These are phyloP conservation scores for Rutstroemia sp. DNA, from an alignment of 2,329 filamentous ascomycete species.

Conservation along the genomic window DNA sequence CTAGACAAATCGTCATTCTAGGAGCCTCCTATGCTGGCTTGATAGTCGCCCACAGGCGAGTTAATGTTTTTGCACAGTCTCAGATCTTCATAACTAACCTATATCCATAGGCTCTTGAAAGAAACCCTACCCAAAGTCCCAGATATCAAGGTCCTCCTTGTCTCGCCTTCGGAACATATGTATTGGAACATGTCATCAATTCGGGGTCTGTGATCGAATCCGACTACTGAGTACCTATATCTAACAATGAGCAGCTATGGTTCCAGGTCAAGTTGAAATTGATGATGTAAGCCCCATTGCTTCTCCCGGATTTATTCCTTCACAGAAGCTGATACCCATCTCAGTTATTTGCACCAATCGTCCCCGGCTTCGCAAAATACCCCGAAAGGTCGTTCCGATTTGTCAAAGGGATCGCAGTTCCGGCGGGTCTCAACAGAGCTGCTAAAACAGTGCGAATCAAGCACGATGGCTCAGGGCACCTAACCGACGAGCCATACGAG, in stretches of 20 bases:
- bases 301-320: no score
- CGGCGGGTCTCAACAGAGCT: conserved; percentile 36
- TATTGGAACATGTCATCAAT: conserved; percentile 44
- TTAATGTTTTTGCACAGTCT: not conserved
- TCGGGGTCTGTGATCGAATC: conserved; percentile 28
- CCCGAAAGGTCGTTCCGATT: conserved; percentile 43
- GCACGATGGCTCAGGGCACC: conserved; percentile 17
- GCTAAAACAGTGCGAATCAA: conserved; percentile 35
- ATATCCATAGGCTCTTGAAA: conserved; percentile 35
- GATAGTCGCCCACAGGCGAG: conserved; percentile 41
- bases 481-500: conserved; percentile 38
- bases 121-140: conserved; percentile 30
- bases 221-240: not conserved
- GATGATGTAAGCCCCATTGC: conserved; percentile 23
- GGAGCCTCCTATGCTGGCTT: conserved; percentile 49
- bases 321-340: not conserved
- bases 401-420: conserved; percentile 41
- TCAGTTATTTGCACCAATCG: conserved; percentile 32
- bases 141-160: conserved; percentile 46
- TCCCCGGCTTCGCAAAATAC: conserved; percentile 42
- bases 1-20: conserved; percentile 40
- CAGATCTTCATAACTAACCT: not conserved
- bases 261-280: conserved; percentile 38
- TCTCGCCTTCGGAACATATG: conserved; percentile 44
- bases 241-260: conserved; percentile 24